Base-by-base conservation (phyloP, 495 filamentous ascomycete genomes). In the Lepraria neglecta region DNA sequence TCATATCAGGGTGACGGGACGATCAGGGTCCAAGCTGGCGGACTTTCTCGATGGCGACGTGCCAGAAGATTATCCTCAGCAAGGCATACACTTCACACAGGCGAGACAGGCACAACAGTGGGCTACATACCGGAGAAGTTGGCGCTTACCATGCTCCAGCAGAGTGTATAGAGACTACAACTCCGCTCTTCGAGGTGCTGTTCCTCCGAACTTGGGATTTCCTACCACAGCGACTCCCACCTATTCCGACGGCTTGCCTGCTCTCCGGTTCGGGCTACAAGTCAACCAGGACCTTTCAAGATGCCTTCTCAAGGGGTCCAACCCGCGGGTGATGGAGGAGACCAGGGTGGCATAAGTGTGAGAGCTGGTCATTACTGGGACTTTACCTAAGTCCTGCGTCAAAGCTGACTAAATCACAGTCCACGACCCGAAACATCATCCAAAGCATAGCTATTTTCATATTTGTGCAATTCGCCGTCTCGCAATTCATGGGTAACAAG, bases 371-470 rank as follows among this genome's bases (percentile, higher is more conserved):
- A 14, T 56, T 12, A 38, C 2, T 17, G 3, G 24, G 43, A 58
- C 17, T 56, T 27, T 48, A 6, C 19, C 4, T 28, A 1, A 15
- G 21, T 38, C 19, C 33, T 27, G 35, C 45, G 24, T 48, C 28
- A 4, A 62, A 4, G 59, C 64, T 68, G 59, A 70, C 55, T 31
- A 28, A 12, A n/a, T 71, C n/a, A 54, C 69, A 84, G 84, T 77
- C 76, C 59, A 71, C 78, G 69, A 70, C 86, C 65, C 78, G 77
- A 64, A 78, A 79, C 31, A 77, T 76, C 40, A 61, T 87, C 52
- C 87, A 91, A 70, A 85, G 81, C 50, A 71, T 91, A 40, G 83
- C 77, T 58, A 81, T 92, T 64, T 91, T 92, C 74, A 65, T 91
- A 64, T 74, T 82, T 42, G 75, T 81, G 50, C 87, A 91, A 67